Evolutionary conservation across 2,329 filamentous ascomycete genomes (phyloP), one percentile per base, ranked within the genome.

Genomic region (Diaporthe aspalathi): DNA sequence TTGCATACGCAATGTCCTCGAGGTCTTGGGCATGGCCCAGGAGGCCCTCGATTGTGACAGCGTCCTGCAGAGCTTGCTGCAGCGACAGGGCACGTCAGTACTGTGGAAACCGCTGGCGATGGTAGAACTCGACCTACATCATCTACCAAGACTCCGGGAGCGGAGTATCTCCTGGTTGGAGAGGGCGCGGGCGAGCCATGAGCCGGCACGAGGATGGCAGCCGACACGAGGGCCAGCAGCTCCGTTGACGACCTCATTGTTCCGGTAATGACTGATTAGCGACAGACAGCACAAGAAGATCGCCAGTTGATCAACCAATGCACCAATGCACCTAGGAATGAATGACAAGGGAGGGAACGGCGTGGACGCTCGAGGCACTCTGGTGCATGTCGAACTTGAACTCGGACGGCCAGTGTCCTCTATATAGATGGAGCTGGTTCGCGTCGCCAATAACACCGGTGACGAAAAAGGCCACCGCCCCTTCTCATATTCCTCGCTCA

Each of bases 11-110:
- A 63, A 86, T 79, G 73, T 81, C 79, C 74, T 85, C 81, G 2
- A 87, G 81, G 76, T 81, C 82, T 74, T 85, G 78, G 7, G 84
- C 81, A 43, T 83, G 83, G 6, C 79, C 79, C 43, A 85, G 78
- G 38, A 87, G 81, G 67, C 81, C 79, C 27, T 83, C 78, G 73
- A 82, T 35, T 17, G 57, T 63, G 24, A 63, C 14, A 12, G 57
- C 57, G 7, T 63, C 57, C 43, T 63, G 57, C 12, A 63, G 43
- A 16, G 57, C 43, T 63, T 63, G 20, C 57, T 63, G 4, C 24
- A 16, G 16, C 2, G 22, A 29, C 9, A 17, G 11, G 40, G 11
- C 17, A 7, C 43, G 11, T 63, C 27, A 63, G 57, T 35, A 24
- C 17, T 14, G 4, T 35, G 43, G 12, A 22, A 20, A 49, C 9